Percentiles rank a stretch among this genome's conserved stretches.
phyloP scores from a whole-genome alignment of 306 rosid species.

The Medicago ruthenica region DNA sequence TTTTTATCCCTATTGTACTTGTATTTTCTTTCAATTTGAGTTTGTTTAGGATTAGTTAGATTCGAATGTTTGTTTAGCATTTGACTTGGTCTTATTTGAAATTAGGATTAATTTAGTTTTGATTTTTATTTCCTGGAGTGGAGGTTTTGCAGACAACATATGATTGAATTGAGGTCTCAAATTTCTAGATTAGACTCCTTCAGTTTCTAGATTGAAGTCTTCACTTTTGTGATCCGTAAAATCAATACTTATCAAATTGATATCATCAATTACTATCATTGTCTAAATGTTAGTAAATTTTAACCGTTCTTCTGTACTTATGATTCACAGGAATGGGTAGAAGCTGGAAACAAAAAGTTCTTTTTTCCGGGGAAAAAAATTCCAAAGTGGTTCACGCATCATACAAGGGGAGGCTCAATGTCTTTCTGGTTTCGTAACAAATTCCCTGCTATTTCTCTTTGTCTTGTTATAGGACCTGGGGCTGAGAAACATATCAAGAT shows the following conservation, averaged over 20 bases:
- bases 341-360: neutral
- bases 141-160: neutral
- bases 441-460: constrained; percentile 9
- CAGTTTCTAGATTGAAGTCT: neutral
- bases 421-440: constrained; percentile 36
- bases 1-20: neutral
- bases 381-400: constrained; percentile 27
- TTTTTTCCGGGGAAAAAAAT: constrained; percentile 14
- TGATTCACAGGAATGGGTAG: constrained; percentile 6
- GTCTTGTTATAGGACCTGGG: neutral
- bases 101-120: neutral
- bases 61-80: neutral
- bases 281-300: neutral
- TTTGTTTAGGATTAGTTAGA: neutral
- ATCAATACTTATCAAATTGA: neutral
- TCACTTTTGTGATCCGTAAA: neutral
- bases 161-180: neutral
- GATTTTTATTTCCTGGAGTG: neutral
- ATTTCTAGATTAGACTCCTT: neutral
- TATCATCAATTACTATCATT: neutral
- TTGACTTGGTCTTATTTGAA: neutral
- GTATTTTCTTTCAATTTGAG: neutral
- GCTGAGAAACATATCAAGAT: neutral
- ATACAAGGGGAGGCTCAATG: neutral
- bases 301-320: neutral